Conservation (phyloP, 2,329 filamentous ascomycete species). For the Ophiostoma australiae region DNA sequence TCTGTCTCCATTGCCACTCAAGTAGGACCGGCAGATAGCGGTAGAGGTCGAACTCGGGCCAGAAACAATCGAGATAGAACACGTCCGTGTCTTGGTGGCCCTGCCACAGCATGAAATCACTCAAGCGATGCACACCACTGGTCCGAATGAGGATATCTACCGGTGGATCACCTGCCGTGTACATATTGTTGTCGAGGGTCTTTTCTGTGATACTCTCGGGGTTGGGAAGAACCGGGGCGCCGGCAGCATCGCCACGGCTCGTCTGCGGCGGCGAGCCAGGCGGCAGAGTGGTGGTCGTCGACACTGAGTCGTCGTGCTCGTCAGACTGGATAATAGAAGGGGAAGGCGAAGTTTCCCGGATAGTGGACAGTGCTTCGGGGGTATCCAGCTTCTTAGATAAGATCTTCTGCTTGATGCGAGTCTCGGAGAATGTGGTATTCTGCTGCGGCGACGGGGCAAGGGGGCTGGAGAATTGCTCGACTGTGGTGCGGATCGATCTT, state of each 20-base stretch:
- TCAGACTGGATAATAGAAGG: conserved; percentile 36
- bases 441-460: conserved; percentile 57
- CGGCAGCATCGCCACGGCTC: conserved; percentile 33
- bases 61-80: conserved; percentile 84
- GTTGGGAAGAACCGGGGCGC: conserved; percentile 52
- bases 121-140: conserved; percentile 85
- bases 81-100: conserved; percentile 89
- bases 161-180: conserved; percentile 79
- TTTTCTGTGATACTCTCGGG: conserved; percentile 82
- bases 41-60: conserved; percentile 95
- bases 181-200: conserved; percentile 79
- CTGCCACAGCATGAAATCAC: conserved; percentile 99
- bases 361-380: conserved; percentile 45
- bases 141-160: conserved; percentile 88
- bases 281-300: conserved; percentile 54
- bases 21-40: conserved; percentile 87
- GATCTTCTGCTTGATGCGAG: conserved; percentile 81
- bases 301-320: conserved; percentile 51
- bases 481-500: conserved; percentile 78
- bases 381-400: conserved; percentile 58
- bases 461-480: conserved; percentile 77
- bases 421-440: conserved; percentile 76
- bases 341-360: conserved; percentile 45
- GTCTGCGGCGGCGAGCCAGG: conserved; percentile 48
- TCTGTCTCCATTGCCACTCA: conserved; percentile 74